Evolutionary conservation across 495 filamentous ascomycete genomes (phyloP).

Genomic region (Penicillium riverlandense): DNA sequence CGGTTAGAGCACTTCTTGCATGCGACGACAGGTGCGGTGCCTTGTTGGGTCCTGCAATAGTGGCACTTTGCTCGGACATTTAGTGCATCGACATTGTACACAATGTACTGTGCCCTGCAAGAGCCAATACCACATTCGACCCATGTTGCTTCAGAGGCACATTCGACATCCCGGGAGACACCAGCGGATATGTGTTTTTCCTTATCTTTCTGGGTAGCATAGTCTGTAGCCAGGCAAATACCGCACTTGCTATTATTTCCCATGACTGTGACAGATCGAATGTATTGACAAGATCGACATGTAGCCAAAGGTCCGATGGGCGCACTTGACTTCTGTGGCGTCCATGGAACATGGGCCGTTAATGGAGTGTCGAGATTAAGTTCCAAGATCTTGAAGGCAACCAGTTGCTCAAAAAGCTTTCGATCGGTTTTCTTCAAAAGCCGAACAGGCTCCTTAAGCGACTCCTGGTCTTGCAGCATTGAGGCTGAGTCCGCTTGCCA

Average conservation of each 20-base stretch:
- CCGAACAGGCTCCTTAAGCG: not conserved
- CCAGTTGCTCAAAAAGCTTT: constrained; percentile 28
- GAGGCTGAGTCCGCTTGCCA: not conserved
- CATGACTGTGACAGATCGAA: constrained; percentile 42
- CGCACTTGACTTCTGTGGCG: constrained; percentile 28
- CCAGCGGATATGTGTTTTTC: constrained; percentile 4
- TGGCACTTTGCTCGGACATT: constrained; percentile 37
- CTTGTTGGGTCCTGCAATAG: constrained; percentile 27
- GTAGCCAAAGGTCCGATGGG: constrained; percentile 26
- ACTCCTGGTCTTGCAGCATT: not conserved
- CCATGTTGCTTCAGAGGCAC: constrained; percentile 23
- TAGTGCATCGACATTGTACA: constrained; percentile 29
- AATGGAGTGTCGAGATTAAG: constrained; percentile 32
- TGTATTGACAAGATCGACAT: constrained; percentile 34
- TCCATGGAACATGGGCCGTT: constrained; percentile 29
- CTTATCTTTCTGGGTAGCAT: constrained; percentile 2
- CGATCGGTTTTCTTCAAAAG: constrained; percentile 23
- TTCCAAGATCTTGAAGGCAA: constrained; percentile 41
- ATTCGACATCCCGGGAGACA: constrained; percentile 19
- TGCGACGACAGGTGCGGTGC: constrained; percentile 22
- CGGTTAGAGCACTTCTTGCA: constrained; percentile 33
- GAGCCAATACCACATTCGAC: constrained; percentile 29
- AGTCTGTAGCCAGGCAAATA: constrained; percentile 15
- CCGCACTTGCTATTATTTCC: constrained; percentile 26
- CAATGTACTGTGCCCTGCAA: constrained; percentile 41